Base-by-base conservation (phyloP, 2,329 filamentous ascomycete species). In the Fusarium sp. region DNA sequence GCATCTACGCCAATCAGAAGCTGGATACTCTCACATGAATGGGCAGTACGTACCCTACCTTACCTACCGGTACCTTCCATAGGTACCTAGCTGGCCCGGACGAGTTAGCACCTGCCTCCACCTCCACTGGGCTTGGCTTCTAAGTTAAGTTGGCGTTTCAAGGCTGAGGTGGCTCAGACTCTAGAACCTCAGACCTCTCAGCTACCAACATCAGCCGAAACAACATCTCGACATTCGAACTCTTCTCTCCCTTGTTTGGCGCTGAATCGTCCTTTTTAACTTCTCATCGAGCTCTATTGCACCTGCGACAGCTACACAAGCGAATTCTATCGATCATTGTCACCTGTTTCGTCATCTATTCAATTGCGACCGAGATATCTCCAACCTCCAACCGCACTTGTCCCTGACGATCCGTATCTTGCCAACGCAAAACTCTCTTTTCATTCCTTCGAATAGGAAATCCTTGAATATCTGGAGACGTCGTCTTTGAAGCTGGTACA, bases 161-260 rank as follows among this genome's bases (percentile, higher is more conserved):
- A 53, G 65, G 59, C 68, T 73, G 65, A 73, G 54, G 70, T 72
- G 70, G 70, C 70, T 73, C 48, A 73, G 70, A 70, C 51, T 70
- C 58, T 59, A 39, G 66, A 53, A 50, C 59, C 44, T 48, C 28
- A 26, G 28, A 51, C 33, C 56, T 66, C 61, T 44, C 52, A 65
- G 45, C 48, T 62, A 38, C 26, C 49, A 67, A 54, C 66, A 56
- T 70, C 66, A 63, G 57, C 44, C 38, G 48, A 56, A 69, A 49
- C 50, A 69, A 39, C 48, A 63, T 54, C 56, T 69, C 52, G 42
- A 54, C 55, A 31, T 57, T 63, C 24, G 15, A 28, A 26, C 28
- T 43, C 24, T 33, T 38, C 42, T 38, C 24, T 43, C 51, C 46
- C 36, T 53, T 58, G 24, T 45, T 43, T 28, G 17, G 34, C 55